Conservation (phyloP, 371 early-diverging fungal genomes). For the Lichtheimia hyalospora region DNA sequence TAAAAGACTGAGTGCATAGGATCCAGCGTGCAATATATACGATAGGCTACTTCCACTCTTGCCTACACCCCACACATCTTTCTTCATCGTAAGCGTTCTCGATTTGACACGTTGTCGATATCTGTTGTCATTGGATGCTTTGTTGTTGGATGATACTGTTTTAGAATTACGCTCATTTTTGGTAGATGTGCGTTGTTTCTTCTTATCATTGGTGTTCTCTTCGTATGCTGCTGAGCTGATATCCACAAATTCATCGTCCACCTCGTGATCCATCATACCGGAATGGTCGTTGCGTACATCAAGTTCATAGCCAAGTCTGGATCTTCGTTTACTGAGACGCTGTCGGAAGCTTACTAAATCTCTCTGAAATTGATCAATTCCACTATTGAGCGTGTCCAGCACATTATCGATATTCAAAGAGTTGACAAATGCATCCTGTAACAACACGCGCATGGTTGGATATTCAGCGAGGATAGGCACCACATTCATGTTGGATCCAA, state of each 20-base stretch:
- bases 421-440: conserved; percentile 64
- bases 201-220: neutral
- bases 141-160: neutral
- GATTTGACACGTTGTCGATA: neutral
- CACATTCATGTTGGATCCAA: conserved; percentile 62
- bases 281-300: conserved; percentile 54
- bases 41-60: conserved; percentile 59
- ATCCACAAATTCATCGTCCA: conserved; percentile 3
- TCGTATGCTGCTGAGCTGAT: neutral
- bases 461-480: conserved; percentile 58
- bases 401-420: conserved; percentile 42
- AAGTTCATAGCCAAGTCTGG: conserved; percentile 46
- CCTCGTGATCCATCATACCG: conserved; percentile 18
- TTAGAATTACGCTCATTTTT: neutral
- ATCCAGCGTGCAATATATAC: conserved; percentile 66
- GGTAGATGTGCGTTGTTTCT: neutral
- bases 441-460: conserved; percentile 65
- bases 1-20: conserved; percentile 68
- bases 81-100: conserved; percentile 13
- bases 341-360: conserved; percentile 60
- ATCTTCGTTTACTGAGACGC: conserved; percentile 34
- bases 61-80: conserved; percentile 64
- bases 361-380: conserved; percentile 59
- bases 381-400: conserved; percentile 49
- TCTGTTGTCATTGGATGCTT: conserved; percentile 2